Evolutionary conservation across 129 eudicot genomes (phyloP), one percentile per base, ranked within the genome.

Genomic region (Chrysanthemum makinoi): DNA sequence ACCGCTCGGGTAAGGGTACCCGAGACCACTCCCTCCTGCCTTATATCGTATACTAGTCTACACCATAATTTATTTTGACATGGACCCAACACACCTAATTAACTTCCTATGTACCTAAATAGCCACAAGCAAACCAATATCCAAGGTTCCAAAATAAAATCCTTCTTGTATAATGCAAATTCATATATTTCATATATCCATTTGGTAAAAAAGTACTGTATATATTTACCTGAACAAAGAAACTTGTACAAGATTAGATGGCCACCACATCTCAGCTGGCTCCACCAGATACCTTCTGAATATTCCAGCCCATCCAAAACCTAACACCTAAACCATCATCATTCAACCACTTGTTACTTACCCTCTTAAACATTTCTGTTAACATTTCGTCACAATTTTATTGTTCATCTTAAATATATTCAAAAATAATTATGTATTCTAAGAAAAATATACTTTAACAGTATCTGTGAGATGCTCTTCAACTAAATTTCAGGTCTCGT

Each of bases 201-300:
- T 28, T 30, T 11, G 11, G 19, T 58, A 19, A 20, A 19, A 62
- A 62, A 13, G 10, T 30, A 30, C 2, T 2, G 78, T 18, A 39
- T 8, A 15, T 28, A 57, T 30, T 80, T 73, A 86, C 98, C 97
- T 89, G 87, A 94, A 94, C 63, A 94, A 68, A 48, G 98, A 94
- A 68, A 94, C 98, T 69, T 94, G 98, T 18, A 94, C 98, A 2
- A 94, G 89, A 82, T 94, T 94, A 10, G 97, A 80, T 14, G 98
- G 98, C 98, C 98, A 94, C 98, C 98, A 94, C 98, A 94, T 94
- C 39, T 84, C 98, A 1, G 97, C 97, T 39, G 98, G 98, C 75
- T 94, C 98, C 79, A 94, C 98, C 49, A 94, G 46, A 51, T 82
- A 89, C 77, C 89, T 72, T 79, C 96, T 83, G 86, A 85, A 94